Conservation (phyloP, 192 early-diverging fungal genomes). For the Radiomyces spectabilis region DNA sequence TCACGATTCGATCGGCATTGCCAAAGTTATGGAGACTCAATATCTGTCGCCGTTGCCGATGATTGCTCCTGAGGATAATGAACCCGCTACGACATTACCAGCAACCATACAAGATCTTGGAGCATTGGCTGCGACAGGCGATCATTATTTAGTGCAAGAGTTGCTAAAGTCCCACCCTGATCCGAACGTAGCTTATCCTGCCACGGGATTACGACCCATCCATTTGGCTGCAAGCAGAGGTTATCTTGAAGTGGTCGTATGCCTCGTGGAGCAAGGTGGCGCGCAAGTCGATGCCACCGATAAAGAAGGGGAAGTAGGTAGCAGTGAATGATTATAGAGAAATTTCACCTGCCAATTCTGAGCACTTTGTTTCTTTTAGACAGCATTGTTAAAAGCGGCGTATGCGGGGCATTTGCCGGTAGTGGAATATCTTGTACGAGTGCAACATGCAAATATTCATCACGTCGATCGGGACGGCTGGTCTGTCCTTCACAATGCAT, state of each 20-base stretch:
- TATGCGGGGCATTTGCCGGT: conserved; percentile 49
- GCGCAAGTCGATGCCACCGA: conserved; percentile 53
- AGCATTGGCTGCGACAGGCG: neutral
- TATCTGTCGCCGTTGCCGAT: neutral
- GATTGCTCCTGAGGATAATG: neutral
- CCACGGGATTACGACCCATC: conserved; percentile 47
- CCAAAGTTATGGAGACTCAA: too few relatives aligned
- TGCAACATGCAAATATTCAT: conserved; percentile 45
- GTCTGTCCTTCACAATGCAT: conserved; percentile 72
- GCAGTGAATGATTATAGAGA: neutral
- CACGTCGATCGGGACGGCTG: conserved; percentile 62
- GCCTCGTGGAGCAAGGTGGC: conserved; percentile 43
- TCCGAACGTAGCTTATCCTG: conserved; percentile 20
- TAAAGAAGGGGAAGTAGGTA: conserved; percentile 52
- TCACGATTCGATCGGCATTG: too few relatives aligned
- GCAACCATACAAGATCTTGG: neutral
- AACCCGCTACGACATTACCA: neutral
- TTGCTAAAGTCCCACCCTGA: neutral
- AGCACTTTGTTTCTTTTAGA: conserved; percentile 30
- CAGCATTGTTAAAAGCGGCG: conserved; percentile 60
- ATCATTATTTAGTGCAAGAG: neutral
- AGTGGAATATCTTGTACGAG: conserved; percentile 44
- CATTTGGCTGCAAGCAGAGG: conserved; percentile 53
- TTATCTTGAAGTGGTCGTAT: conserved; percentile 39
- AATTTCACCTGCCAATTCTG: neutral